Base-by-base conservation (phyloP, 331 rosid genomes). In the Quercus lobata region DNA sequence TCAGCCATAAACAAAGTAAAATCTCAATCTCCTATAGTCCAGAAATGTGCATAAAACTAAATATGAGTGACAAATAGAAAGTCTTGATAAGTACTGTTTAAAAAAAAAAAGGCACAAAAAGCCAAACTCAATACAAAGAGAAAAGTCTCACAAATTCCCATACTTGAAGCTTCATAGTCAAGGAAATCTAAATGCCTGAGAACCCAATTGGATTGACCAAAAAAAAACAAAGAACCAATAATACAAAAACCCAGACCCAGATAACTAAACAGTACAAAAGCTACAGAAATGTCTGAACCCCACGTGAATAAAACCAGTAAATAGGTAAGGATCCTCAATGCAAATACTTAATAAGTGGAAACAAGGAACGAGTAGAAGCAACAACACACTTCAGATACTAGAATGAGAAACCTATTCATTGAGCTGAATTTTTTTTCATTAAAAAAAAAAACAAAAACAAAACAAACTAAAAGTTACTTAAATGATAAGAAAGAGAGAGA, bases 231-330 rank as follows among this genome's bases (percentile, higher is more conserved):
- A 63, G 30, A 57, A n/a, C 25, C 86, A 34, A 71, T 60, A 12
- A 79, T 25, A 49, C 71, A 69, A 77, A 61, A 73, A 15, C 57
- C 57, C 72, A 75, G 76, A 73, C 80, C 69, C 74, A 78, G 82
- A 34, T 71, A 62, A 44, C 44, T 46, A 29, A 80, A 57, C 84
- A 56, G 12, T 72, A 52, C 52, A 65, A 69, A 57, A 30, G 73
- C 74, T 73, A 44, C 12, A 62, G n/a, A 62, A 77, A 77, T 53
- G 86, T 74, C 81, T 73, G 83, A 86, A 72, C 71, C 75, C 77
- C 82, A 88, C 84, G 89, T 78, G 86, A 89, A 69, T 73, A 29
- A 74, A 84, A 80, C 84, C 57, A 55, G 66, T 37, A 84, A 85
- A 78, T 46, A 71, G 77, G 74, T 22, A 41, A 74, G 80, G 44